phyloP scores from a whole-genome alignment of 1,284 basidiomycete genomes.

The Leccinum brunneo-olivaceum region DNA sequence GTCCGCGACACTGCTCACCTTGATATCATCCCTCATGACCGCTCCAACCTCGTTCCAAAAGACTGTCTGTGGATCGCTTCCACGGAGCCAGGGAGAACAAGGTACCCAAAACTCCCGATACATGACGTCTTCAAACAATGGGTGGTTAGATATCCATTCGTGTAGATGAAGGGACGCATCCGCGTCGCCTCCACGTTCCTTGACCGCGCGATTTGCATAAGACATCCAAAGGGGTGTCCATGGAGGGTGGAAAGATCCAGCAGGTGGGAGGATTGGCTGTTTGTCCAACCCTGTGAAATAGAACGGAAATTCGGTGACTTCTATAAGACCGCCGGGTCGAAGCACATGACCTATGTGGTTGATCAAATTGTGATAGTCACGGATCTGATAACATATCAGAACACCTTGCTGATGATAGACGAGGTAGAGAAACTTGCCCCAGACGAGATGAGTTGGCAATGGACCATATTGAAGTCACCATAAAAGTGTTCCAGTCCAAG shows the following conservation, averaged over 20 bases:
- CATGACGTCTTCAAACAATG: conserved; percentile 49
- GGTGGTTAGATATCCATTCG: conserved; percentile 47
- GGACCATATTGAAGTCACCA: conserved; percentile 67
- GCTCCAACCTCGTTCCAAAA: conserved; percentile 31
- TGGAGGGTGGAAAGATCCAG: conserved; percentile 38
- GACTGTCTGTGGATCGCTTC: conserved; percentile 25
- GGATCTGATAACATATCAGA: conserved; percentile 42
- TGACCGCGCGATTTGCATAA: conserved; percentile 44
- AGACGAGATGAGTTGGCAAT: conserved; percentile 60
- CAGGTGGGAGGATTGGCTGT: conserved; percentile 37
- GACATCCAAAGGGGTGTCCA: conserved; percentile 60
- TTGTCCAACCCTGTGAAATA: conserved; percentile 48
- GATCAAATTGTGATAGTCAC: conserved; percentile 57
- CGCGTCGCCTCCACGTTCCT: conserved; percentile 50
- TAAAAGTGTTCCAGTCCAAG: conserved; percentile 75
- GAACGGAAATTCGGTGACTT: conserved; percentile 66
- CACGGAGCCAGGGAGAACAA: conserved; percentile 40
- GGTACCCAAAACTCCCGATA: conserved; percentile 56
- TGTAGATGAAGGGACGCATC: conserved; percentile 53
- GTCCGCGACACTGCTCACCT: conserved; percentile 27
- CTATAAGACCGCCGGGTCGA: conserved; percentile 61
- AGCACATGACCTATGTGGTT: conserved; percentile 62
- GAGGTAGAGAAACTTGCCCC: conserved; percentile 45
- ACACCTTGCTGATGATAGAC: conserved; percentile 6
- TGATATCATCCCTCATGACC: conserved; percentile 40